These are phyloP conservation scores for Neodidymelliopsis sp. DNA, from an alignment of 2,329 filamentous ascomycete species.

Conservation along the genomic window DNA sequence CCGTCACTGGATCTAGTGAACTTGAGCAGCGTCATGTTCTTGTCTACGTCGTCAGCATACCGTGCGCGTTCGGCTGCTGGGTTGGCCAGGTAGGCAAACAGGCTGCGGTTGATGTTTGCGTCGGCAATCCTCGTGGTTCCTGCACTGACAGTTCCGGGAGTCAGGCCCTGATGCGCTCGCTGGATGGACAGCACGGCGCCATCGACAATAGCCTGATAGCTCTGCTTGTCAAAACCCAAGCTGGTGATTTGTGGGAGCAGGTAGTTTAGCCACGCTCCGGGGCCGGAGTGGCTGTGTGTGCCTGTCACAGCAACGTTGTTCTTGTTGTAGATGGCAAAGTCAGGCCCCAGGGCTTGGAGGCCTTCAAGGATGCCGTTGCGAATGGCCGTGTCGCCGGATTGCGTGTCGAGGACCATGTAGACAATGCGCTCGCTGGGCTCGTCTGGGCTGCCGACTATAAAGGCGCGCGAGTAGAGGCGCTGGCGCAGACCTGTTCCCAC, in stretches of 20 bases:
- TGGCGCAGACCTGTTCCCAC: slow-evolving; percentile 84
- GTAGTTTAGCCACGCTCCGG: slow-evolving; percentile 94
- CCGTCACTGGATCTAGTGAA: slow-evolving; percentile 77
- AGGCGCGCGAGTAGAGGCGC: slow-evolving; percentile 85
- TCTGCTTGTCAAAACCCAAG: slow-evolving; percentile 84
- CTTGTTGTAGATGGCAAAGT: slow-evolving; percentile 77
- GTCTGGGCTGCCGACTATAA: slow-evolving; percentile 77
- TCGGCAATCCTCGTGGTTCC: slow-evolving; percentile 74
- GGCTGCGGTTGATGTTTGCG: slow-evolving; percentile 87
- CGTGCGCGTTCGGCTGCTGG: slow-evolving; percentile 74
- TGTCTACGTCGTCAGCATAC: slow-evolving; percentile 75
- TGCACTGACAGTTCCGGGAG: slow-evolving; percentile 73
- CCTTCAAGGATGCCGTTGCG: slow-evolving; percentile 85
- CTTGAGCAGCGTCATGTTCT: slow-evolving; percentile 78
- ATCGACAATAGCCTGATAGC: slow-evolving; percentile 87
- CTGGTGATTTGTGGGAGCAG: slow-evolving; percentile 90
- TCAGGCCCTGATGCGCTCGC: slow-evolving; percentile 76
- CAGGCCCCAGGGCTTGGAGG: slow-evolving; percentile 70
- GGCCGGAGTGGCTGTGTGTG: slow-evolving; percentile 91
- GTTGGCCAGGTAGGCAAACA: slow-evolving; percentile 88
- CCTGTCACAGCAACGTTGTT: slow-evolving; percentile 89
- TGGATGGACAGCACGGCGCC: slow-evolving; percentile 83
- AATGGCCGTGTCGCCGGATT: slow-evolving; percentile 88
- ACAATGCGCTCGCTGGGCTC: slow-evolving; percentile 76
- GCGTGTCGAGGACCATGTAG: slow-evolving; percentile 86